Percentiles rank a stretch among this genome's conserved stretches.
Evolutionary conservation across 2,329 filamentous ascomycete species (phyloP).

Genomic region (Juglanconis sp.): DNA sequence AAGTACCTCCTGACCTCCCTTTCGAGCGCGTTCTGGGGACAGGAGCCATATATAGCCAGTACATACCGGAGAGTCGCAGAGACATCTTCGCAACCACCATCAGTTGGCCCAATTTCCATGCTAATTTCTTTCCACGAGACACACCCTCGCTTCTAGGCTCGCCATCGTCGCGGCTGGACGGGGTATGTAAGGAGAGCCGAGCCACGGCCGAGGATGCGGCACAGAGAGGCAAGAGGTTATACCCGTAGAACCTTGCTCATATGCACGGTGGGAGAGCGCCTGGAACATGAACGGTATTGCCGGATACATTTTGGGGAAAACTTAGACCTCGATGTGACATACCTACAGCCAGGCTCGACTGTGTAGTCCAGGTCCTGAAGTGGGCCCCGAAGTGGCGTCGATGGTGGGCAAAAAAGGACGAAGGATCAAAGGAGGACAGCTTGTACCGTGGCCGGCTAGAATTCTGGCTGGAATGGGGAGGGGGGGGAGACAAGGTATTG

Average conservation of each 20-base stretch:
- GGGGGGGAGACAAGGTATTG: neutral
- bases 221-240: neutral
- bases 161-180: neutral
- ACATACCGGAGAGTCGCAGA: neutral
- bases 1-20: conserved; percentile 8
- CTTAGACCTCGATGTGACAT: neutral
- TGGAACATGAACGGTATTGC: neutral
- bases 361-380: neutral
- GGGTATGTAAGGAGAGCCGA: neutral
- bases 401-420: neutral
- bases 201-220: conserved; percentile 11
- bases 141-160: neutral
- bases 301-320: neutral
- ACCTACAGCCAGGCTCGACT: neutral
- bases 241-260: neutral
- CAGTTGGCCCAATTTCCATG: too few species aligned
- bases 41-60: conserved; percentile 3
- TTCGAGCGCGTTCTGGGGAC: neutral
- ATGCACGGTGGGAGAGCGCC: neutral
- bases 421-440: neutral
- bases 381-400: neutral
- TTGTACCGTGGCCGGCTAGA: neutral
- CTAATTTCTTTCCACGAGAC: neutral
- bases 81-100: neutral
- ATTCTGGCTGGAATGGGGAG: neutral